Evolutionary conservation across 129 eudicot species (phyloP).

Genomic region (Chrysanthemum lavandulifolium): DNA sequence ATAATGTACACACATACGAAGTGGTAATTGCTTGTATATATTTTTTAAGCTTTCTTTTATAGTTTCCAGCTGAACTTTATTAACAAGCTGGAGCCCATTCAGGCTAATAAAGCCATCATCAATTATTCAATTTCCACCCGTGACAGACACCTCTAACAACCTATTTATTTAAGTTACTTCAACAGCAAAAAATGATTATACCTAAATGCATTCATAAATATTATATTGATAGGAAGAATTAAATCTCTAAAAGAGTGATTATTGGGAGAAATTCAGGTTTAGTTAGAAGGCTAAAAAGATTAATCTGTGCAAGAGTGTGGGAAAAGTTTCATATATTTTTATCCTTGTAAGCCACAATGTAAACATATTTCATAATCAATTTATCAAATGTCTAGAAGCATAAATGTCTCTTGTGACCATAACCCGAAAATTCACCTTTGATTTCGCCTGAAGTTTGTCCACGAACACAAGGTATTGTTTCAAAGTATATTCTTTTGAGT

Average conservation of each 20-base stretch:
- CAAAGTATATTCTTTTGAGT: slow-evolving; percentile 79
- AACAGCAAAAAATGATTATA: background rate
- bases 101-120: too few species aligned
- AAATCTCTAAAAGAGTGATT: background rate
- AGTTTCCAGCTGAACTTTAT: too few species aligned
- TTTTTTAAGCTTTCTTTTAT: too few species aligned
- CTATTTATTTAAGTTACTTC: background rate
- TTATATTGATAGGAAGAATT: background rate
- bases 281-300: background rate
- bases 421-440: slow-evolving; percentile 51
- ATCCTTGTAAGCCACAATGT: too few species aligned
- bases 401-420: background rate
- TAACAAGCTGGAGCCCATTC: too few species aligned
- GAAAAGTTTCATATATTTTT: background rate
- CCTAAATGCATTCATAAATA: background rate
- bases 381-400: background rate
- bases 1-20: too few species aligned
- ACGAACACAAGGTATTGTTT: slow-evolving; percentile 71
- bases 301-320: background rate
- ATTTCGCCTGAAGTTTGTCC: slow-evolving; percentile 65
- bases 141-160: too few species aligned
- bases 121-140: too few species aligned
- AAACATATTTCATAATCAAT: background rate
- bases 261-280: background rate
- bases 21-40: too few species aligned